Conservation (phyloP, 371 early-diverging fungal species). For the Rhizopus stolonifer region DNA sequence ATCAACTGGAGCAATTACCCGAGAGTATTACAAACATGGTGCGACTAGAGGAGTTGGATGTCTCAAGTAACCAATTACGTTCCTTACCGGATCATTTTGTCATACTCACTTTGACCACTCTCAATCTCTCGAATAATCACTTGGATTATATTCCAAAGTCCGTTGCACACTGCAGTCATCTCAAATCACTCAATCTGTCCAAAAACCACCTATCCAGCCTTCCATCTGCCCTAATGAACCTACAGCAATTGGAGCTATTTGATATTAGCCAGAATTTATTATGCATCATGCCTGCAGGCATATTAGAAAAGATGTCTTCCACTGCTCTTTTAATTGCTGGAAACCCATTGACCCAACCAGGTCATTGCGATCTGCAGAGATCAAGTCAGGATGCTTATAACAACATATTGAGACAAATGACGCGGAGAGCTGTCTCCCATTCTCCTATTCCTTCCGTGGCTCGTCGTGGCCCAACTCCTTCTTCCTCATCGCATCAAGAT, state of each 20-base stretch:
- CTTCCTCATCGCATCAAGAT: constrained; percentile 25
- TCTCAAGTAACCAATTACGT: constrained; percentile 56
- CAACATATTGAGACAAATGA: constrained; percentile 49
- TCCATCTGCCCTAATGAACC: constrained; percentile 57
- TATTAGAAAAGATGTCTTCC: constrained; percentile 52
- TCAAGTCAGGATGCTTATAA: constrained; percentile 44
- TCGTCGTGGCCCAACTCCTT: constrained; percentile 26
- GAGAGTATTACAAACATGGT: constrained; percentile 47
- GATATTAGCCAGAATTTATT: constrained; percentile 64
- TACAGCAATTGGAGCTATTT: constrained; percentile 51
- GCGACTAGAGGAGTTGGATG: constrained; percentile 49
- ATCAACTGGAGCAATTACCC: constrained; percentile 47
- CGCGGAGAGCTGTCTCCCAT: constrained; percentile 47
- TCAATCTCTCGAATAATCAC: constrained; percentile 55
- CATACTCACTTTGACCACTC: constrained; percentile 29
- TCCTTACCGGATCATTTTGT: constrained; percentile 34
- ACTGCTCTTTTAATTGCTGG: constrained; percentile 59
- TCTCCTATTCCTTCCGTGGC: constrained; percentile 18
- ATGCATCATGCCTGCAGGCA: constrained; percentile 62
- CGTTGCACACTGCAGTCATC: constrained; percentile 41
- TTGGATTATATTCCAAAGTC: constrained; percentile 58
- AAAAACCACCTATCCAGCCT: constrained; percentile 59
- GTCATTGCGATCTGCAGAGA: constrained; percentile 36
- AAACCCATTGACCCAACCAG: constrained; percentile 61
- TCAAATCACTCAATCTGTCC: constrained; percentile 53